phyloP scores from a whole-genome alignment of 495 filamentous ascomycete genomes.

The Neurospora sp. region DNA sequence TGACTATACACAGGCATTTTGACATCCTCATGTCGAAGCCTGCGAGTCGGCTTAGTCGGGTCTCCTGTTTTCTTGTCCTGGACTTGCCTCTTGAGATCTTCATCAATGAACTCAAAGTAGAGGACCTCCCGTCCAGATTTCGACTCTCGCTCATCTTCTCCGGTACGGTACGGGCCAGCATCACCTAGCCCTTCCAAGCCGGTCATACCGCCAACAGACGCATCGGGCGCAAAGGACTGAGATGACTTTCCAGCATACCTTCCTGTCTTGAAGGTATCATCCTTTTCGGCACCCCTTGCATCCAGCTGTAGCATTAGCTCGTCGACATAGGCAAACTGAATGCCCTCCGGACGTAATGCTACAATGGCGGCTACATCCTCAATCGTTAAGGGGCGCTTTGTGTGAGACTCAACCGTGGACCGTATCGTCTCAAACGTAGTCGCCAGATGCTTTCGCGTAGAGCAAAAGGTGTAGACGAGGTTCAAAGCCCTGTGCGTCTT shows the following conservation, averaged over 20 bases:
- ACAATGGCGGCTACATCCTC: constrained; percentile 79
- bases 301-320: constrained; percentile 71
- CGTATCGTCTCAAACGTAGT: constrained; percentile 88
- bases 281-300: constrained; percentile 52
- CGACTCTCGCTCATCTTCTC: constrained; percentile 17
- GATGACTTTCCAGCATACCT: constrained; percentile 27
- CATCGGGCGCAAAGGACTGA: constrained; percentile 34
- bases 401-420: constrained; percentile 74
- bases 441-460: constrained; percentile 78
- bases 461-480: constrained; percentile 89
- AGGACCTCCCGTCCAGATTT: constrained; percentile 52
- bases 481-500: constrained; percentile 80
- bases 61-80: constrained; percentile 61
- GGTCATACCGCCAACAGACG: constrained; percentile 39
- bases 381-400: constrained; percentile 54
- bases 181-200: constrained; percentile 31
- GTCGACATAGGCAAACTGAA: constrained; percentile 81
- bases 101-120: constrained; percentile 88
- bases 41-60: constrained; percentile 50
- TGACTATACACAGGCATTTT: constrained; percentile 93
- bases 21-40: constrained; percentile 64
- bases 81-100: constrained; percentile 76
- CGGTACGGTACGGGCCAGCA: not conserved
- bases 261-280: constrained; percentile 39
- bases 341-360: constrained; percentile 61